Conservation (phyloP, 2,329 filamentous ascomycete species). For the Trichoderma sp. region DNA sequence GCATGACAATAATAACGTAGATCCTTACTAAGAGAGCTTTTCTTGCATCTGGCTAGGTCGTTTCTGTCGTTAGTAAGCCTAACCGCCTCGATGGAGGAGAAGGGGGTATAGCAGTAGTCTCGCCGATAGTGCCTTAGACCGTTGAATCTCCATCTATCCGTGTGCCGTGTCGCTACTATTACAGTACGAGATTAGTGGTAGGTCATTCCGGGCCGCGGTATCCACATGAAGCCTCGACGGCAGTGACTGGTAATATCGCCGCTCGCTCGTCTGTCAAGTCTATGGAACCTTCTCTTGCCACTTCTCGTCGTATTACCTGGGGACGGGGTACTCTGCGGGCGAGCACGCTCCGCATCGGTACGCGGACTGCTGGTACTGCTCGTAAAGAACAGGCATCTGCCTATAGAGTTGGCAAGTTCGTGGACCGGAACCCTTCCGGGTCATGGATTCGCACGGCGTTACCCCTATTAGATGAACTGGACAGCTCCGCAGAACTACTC, state of each 20-base stretch:
- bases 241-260: neutral
- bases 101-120: neutral
- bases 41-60: neutral
- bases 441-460: neutral
- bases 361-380: neutral
- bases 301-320: neutral
- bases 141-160: neutral
- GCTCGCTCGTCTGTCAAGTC: neutral
- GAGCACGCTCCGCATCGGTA: neutral
- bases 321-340: neutral
- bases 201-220: neutral
- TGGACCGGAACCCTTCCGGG: neutral
- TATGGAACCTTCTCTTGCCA: neutral
- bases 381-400: neutral
- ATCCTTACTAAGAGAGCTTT: neutral
- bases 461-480: neutral
- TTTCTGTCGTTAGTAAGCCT: neutral
- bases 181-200: neutral
- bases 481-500: neutral
- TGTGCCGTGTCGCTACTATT: neutral
- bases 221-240: neutral
- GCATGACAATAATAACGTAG: neutral
- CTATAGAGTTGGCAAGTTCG: neutral
- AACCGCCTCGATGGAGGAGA: neutral
- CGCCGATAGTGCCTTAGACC: neutral